Conservation (phyloP, 139 green algal genomes). For the Closterium sp. region DNA sequence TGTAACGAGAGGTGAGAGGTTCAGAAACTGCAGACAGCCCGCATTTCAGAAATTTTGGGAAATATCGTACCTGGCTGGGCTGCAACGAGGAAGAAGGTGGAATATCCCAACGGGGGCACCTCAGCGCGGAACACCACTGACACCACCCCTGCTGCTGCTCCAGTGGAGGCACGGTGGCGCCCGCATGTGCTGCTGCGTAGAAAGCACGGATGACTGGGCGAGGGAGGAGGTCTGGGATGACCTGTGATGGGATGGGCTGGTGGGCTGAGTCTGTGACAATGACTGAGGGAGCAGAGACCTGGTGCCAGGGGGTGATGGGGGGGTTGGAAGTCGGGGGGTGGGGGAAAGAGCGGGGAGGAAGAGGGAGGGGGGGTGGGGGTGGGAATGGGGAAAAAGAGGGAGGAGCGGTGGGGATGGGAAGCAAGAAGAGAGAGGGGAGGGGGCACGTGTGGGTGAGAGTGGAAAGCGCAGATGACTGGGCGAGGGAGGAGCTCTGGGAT, state of each 20-base stretch:
- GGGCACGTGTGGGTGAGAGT: too few species aligned
- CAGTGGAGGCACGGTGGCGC: background rate
- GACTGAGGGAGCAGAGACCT: too few species aligned
- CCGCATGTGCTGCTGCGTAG: constrained; percentile 21
- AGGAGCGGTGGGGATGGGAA: background rate
- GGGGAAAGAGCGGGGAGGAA: too few species aligned
- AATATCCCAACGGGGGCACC: constrained; percentile 27
- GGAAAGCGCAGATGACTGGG: background rate
- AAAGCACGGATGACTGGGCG: background rate
- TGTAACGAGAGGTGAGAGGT: too few species aligned
- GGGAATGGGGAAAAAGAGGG: too few species aligned
- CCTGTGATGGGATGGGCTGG: too few species aligned
- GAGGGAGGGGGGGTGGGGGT: too few species aligned
- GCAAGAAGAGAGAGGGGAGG: background rate
- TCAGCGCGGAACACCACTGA: constrained; percentile 23
- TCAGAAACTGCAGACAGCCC: too few species aligned
- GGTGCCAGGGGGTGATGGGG: background rate
- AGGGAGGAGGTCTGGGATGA: too few species aligned
- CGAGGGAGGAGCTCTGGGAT: background rate
- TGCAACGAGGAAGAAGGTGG: constrained; percentile 42
- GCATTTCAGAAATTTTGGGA: background rate
- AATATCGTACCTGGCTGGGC: constrained; percentile 13
- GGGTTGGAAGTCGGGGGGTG: background rate
- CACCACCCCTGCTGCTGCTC: background rate
- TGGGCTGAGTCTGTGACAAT: too few species aligned